A percentile compares a stretch with the other conserved stretches of the same genome.
These are phyloP conservation scores for Inosperma sp. DNA, from an alignment of 768 basidiomycete genomes.

Conservation along the genomic window DNA sequence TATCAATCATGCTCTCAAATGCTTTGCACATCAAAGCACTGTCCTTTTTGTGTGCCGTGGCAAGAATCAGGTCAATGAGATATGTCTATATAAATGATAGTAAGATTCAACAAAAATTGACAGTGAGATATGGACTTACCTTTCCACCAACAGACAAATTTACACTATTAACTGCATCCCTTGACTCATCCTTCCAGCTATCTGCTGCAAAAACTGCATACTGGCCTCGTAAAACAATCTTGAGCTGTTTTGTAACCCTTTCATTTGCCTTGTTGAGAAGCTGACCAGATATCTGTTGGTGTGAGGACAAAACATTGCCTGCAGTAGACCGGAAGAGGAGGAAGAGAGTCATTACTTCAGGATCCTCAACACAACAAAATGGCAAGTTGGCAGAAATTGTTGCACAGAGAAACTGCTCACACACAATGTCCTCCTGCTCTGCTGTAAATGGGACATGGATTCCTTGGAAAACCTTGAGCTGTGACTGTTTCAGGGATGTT, in stretches of 20 bases:
- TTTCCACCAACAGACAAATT: slow-evolving; percentile 20
- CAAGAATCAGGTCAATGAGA: slow-evolving; percentile 21
- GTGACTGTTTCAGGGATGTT: slow-evolving; percentile 14
- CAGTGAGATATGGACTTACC: slow-evolving; percentile 12
- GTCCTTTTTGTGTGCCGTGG: slow-evolving; percentile 23
- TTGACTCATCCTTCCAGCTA: slow-evolving; percentile 27
- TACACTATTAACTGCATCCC: slow-evolving; percentile 22
- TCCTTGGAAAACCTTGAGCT: slow-evolving; percentile 24
- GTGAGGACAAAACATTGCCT: slow-evolving; percentile 18
- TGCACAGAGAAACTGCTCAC: slow-evolving; percentile 23
- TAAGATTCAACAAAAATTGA: background rate
- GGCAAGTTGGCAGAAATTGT: slow-evolving; percentile 29
- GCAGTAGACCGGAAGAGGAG: slow-evolving; percentile 26
- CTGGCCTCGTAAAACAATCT: slow-evolving; percentile 8
- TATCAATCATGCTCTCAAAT: slow-evolving; percentile 25
- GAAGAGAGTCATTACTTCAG: slow-evolving; percentile 26
- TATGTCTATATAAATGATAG: slow-evolving; percentile 12
- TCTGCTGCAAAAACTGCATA: slow-evolving; percentile 20
- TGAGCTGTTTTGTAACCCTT: slow-evolving; percentile 12
- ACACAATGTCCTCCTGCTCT: slow-evolving; percentile 16
- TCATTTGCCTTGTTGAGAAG: slow-evolving; percentile 19
- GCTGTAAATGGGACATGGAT: slow-evolving; percentile 26
- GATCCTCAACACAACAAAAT: slow-evolving; percentile 26
- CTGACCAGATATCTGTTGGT: slow-evolving; percentile 17
- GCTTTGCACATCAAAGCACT: slow-evolving; percentile 21